These are phyloP conservation scores for Odontarrhena argentea DNA, from an alignment of 345 rosid genomes.

Conservation along the genomic window DNA sequence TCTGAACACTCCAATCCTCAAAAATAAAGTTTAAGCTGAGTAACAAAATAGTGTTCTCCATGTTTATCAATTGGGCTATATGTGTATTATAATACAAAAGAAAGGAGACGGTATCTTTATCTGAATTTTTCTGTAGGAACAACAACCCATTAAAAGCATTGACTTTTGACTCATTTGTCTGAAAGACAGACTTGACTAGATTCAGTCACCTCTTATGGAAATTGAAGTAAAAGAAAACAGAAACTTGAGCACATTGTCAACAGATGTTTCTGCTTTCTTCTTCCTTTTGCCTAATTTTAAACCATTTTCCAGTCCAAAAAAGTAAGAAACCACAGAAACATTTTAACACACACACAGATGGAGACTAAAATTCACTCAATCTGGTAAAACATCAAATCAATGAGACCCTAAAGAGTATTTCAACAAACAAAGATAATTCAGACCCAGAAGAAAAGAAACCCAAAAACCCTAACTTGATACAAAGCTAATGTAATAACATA, in stretches of 20 bases:
- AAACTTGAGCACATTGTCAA: slow-evolving; percentile 33
- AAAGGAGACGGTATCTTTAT: neutral
- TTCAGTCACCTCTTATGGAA: slow-evolving; percentile 36
- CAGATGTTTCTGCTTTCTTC: slow-evolving; percentile 41
- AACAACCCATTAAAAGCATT: slow-evolving; percentile 31
- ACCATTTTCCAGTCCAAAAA: slow-evolving; percentile 19
- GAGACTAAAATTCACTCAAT: slow-evolving; percentile 27
- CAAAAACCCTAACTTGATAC: slow-evolving; percentile 32
- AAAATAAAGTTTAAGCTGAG: neutral
- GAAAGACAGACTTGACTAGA: slow-evolving; percentile 38
- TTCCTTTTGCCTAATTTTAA: slow-evolving; percentile 19
- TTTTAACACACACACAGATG: slow-evolving; percentile 1
- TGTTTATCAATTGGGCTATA: neutral
- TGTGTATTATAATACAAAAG: neutral
- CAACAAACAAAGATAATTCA: slow-evolving; percentile 14
- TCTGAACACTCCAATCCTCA: neutral
- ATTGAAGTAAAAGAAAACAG: slow-evolving; percentile 35
- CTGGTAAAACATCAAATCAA: slow-evolving; percentile 31
- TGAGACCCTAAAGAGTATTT: slow-evolving; percentile 25
- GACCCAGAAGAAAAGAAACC: slow-evolving; percentile 1
- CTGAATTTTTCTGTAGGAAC: slow-evolving; percentile 3
- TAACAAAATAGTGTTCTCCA: slow-evolving; percentile 1
- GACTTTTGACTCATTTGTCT: slow-evolving; percentile 38
- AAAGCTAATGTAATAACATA: slow-evolving; percentile 8
- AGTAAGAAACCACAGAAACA: slow-evolving; percentile 5